phyloP scores from a whole-genome alignment of 2,329 filamentous ascomycete species.

The Fusarium odoratissimum region DNA sequence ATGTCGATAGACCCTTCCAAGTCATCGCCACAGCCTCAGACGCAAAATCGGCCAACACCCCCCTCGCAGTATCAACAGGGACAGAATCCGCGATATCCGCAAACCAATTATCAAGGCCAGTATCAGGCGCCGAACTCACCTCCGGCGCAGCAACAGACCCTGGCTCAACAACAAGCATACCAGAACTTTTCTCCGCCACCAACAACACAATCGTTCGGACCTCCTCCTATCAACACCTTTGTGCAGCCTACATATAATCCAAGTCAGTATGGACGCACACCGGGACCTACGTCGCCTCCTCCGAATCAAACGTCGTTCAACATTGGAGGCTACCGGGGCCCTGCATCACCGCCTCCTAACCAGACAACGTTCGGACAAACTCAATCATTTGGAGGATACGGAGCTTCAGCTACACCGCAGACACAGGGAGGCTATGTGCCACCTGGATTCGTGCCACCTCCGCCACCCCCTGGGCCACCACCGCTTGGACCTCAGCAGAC shows the following conservation, averaged over 20 bases:
- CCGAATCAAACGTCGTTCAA: conserved; percentile 68
- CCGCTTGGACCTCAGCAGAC: conserved; percentile 72
- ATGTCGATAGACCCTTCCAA: conserved; percentile 83
- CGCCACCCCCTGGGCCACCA: conserved; percentile 71
- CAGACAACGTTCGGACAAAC: conserved; percentile 61
- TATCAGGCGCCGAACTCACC: conserved; percentile 64
- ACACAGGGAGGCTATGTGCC: conserved; percentile 60
- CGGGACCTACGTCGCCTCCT: conserved; percentile 70
- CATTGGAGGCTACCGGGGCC: conserved; percentile 52
- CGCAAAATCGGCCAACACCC: conserved; percentile 43
- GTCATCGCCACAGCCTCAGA: conserved; percentile 55
- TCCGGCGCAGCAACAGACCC: conserved; percentile 59
- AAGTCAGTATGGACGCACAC: conserved; percentile 67
- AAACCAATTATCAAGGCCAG: conserved; percentile 66
- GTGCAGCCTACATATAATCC: conserved; percentile 68
- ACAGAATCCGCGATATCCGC: conserved; percentile 62
- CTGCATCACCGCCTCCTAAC: conserved; percentile 68
- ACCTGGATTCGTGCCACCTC: conserved; percentile 70
- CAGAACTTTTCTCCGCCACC: conserved; percentile 52
- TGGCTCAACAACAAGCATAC: conserved; percentile 56
- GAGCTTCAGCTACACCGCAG: conserved; percentile 55
- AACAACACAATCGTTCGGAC: conserved; percentile 44
- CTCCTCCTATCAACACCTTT: conserved; percentile 58
- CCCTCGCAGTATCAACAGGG: conserved; percentile 39
- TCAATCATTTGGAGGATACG: conserved; percentile 54